Percentiles rank a stretch among this genome's conserved stretches.
phyloP scores from a whole-genome alignment of 2,329 filamentous ascomycete genomes.

The Akanthomyces lecanii region DNA sequence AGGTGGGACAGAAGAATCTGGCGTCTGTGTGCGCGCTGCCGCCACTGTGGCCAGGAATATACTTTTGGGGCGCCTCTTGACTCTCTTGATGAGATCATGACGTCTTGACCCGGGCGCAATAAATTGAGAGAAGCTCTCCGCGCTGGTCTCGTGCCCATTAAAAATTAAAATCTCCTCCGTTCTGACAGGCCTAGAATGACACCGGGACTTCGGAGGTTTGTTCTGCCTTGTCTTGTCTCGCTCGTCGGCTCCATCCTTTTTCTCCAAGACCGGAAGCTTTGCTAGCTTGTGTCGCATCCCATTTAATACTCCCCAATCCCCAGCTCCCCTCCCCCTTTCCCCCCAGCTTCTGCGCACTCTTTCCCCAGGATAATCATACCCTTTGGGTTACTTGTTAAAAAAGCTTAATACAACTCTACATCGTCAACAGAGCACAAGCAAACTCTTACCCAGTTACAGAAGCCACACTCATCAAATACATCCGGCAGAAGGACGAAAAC shows the following conservation, averaged over 20 bases:
- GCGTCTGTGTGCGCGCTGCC: too few relatives aligned
- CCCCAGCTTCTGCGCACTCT: not conserved
- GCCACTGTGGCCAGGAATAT: not conserved
- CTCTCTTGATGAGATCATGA: conserved; percentile 5
- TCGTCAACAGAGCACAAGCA: not conserved
- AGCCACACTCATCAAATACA: not conserved
- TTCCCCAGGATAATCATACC: not conserved
- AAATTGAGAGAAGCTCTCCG: too few relatives aligned
- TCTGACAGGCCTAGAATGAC: not conserved
- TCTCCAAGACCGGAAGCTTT: not conserved
- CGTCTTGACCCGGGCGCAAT: not conserved
- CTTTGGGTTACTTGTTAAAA: not conserved
- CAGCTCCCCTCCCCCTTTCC: not conserved
- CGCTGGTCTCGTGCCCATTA: conserved; percentile 5
- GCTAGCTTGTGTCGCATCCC: not conserved
- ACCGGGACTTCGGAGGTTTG: not conserved
- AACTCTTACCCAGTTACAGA: not conserved
- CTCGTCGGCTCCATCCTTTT: not conserved
- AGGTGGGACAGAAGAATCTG: too few relatives aligned
- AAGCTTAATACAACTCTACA: not conserved
- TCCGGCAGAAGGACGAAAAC: not conserved
- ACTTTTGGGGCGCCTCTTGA: not conserved
- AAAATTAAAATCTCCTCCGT: not conserved
- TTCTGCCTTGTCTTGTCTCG: not conserved
- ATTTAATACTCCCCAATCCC: conserved; percentile 2